These are phyloP conservation scores for Colletotrichum truncatum DNA, from an alignment of 2,329 filamentous ascomycete genomes.

Conservation along the genomic window DNA sequence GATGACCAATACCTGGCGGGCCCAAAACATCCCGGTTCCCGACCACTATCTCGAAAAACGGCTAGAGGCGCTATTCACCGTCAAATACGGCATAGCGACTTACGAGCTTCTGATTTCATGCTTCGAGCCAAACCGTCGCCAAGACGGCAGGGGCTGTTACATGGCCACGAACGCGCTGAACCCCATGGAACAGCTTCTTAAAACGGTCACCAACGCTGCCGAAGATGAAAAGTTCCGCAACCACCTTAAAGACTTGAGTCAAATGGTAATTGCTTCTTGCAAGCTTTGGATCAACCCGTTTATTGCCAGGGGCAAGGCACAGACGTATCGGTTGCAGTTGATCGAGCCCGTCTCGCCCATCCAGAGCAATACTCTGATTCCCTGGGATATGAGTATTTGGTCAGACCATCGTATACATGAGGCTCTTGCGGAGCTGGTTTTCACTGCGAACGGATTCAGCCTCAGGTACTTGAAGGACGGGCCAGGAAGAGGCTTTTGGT, in stretches of 20 bases:
- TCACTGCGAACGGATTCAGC: not conserved
- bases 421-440: not conserved
- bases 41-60: not conserved
- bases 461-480: not conserved
- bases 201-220: not conserved
- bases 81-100: not conserved
- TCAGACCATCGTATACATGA: not conserved
- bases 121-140: not conserved
- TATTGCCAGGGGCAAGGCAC: not conserved
- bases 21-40: not conserved
- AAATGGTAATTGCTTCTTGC: fast-evolving
- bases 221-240: not conserved
- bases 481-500: too few species aligned
- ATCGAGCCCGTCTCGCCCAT: not conserved
- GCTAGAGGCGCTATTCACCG: not conserved
- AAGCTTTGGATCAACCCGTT: not conserved
- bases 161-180: not conserved
- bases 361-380: not conserved
- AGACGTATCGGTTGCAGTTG: not conserved
- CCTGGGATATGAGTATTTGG: not conserved
- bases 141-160: not conserved
- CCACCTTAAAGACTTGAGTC: fast-evolving
- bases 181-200: not conserved
- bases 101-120: not conserved
- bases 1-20: not conserved